Conservation (phyloP, 139 green algal species). For the Limnomonas spitsbergensis region DNA sequence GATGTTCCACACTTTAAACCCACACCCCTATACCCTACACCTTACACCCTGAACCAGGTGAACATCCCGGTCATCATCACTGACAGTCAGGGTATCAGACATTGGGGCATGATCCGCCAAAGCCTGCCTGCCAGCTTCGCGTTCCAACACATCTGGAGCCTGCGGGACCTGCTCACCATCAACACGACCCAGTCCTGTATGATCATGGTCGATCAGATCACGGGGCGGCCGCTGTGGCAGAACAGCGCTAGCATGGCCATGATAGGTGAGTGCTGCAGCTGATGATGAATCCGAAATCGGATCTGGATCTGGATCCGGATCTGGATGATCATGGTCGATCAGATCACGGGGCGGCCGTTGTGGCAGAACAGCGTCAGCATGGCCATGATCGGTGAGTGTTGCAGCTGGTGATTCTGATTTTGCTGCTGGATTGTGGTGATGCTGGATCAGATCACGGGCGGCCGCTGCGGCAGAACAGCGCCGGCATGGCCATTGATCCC, state of each 20-base stretch:
- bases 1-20: no score
- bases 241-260: conserved; percentile 2
- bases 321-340: not conserved
- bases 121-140: not conserved
- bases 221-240: not conserved
- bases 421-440: no score
- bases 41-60: no score
- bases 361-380: not conserved
- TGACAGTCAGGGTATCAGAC: not conserved
- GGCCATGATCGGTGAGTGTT: conserved; percentile 1
- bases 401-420: no score
- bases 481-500: no score
- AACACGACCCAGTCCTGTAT: not conserved
- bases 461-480: no score
- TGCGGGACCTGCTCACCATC: not conserved
- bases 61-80: not conserved
- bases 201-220: not conserved
- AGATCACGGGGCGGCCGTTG: not conserved
- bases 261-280: conserved; percentile 4
- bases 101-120: not conserved
- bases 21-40: no score
- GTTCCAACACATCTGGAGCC: not conserved
- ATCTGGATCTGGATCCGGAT: no score
- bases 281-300: no score
- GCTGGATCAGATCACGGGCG: no score